Base-by-base conservation (phyloP, 768 basidiomycete genomes). In the Mycena venus region DNA sequence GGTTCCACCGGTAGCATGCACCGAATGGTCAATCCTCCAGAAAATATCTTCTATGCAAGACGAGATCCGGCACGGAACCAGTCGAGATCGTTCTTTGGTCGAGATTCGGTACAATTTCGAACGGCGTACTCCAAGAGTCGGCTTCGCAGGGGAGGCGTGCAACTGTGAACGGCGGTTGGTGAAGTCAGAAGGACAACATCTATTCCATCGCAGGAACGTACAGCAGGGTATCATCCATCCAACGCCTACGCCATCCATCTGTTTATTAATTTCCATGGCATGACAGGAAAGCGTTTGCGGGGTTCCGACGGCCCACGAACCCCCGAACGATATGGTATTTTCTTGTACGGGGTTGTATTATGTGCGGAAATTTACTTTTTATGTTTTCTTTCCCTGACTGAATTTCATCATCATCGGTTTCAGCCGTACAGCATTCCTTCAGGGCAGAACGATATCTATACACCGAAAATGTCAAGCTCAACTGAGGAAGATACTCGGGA, bases 11-110 rank as follows among this genome's bases (percentile, higher is more conserved):
- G 38, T 62, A 73, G 72, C 44, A 14, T 27, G 11, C 47, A 32
- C 34, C 17, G 9, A 62, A 9, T 67, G 72, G 72, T 21, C 72
- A 1, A 61, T 73, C 4, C 19, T 21, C 11, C 72, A 73, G 6
- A 11, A 23, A 0, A 3, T 73, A 4, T 73, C n/a, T 62, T 31
- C 7, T 34, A 19, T 29, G 10, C 38, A 61, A 4, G 17, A 21
- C 25, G 34, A 40, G 31, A 47, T 14, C 1, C n/a, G 9, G n/a
- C 7, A n/a, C 31, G 55, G 17, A 15, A 21, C 3, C n/a, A 27
- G n/a, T 4, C 27, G 12, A 14, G 21, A 42, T 29, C 9, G 32
- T 11, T 34, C 36, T 12, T 21, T 66, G 29, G 34, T 27, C 4
- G 31, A 68, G 38, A 32, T 73, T 2, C 21, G 17, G 2, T 73